phyloP scores from a whole-genome alignment of 2,329 filamentous ascomycete species.

The Orbilia javanica region DNA sequence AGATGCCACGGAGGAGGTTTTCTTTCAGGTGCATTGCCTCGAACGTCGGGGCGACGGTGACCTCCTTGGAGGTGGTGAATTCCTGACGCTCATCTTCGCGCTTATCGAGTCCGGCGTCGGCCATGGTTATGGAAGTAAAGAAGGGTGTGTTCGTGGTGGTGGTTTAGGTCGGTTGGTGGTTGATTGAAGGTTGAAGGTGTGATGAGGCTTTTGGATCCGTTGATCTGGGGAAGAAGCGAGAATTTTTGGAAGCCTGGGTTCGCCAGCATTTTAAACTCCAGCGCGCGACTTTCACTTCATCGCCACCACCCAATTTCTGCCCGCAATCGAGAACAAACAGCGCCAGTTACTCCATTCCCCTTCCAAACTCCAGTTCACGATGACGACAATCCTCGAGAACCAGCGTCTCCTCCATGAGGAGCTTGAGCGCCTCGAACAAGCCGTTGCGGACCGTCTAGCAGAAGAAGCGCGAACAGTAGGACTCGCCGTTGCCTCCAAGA shows the following conservation, averaged over 20 bases:
- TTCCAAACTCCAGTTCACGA: not conserved
- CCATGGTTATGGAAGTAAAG: slow-evolving; percentile 74
- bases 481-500: slow-evolving; percentile 19
- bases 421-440: slow-evolving; percentile 93
- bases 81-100: slow-evolving; percentile 97
- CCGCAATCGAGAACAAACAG: not conserved
- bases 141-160: slow-evolving; percentile 20
- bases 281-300: slow-evolving; percentile 24
- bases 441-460: slow-evolving; percentile 85
- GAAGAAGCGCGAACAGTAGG: slow-evolving; percentile 88
- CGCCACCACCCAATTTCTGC: slow-evolving; percentile 6
- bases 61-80: slow-evolving; percentile 97
- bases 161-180: not conserved
- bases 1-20: slow-evolving; percentile 94
- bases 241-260: slow-evolving; percentile 44
- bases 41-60: slow-evolving; percentile 92
- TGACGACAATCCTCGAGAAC: slow-evolving; percentile 80
- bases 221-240: slow-evolving; percentile 55
- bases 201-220: not conserved
- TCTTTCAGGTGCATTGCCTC: slow-evolving; percentile 97
- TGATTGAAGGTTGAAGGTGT: slow-evolving; percentile 10
- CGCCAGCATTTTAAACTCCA: not conserved
- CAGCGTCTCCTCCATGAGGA: slow-evolving; percentile 96
- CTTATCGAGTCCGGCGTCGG: slow-evolving; percentile 85
- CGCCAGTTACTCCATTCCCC: not conserved